Evolutionary conservation across 2,329 filamentous ascomycete genomes (phyloP), one percentile per base, ranked within the genome.

Genomic region (Colletotrichum eremochloae): DNA sequence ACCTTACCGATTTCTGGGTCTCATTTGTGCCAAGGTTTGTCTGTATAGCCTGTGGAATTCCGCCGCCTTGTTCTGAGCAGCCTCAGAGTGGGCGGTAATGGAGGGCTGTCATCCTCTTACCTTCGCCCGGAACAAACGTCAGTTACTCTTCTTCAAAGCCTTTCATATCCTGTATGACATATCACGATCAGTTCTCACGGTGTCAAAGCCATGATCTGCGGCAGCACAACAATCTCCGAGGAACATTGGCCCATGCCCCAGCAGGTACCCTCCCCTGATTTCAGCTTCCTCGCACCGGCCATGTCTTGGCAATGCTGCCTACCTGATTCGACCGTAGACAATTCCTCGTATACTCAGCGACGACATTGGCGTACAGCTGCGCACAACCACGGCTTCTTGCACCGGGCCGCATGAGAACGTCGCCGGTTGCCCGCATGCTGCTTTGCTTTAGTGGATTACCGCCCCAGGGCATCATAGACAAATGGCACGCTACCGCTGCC

Each of bases 331-430:
- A 55, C 42, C 24, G 31, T 33, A 40, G 38, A 38, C 46, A 48
- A 15, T 36, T 44, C 12, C 36, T 61, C 55, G 48, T 65, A 70
- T 44, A 36, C 46, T 46, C 55, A 42, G 55, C 60, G 55, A 55
- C 38, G 36, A 40, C 3, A 29, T 12, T 61, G 48, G 46, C n/a
- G 20, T 38, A 55, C 18, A 46, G 29, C 46, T 12, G 58, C 48
- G 53, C n/a, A 70, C 67, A 61, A 64, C 7, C 7, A 56, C 66
- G 60, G 70, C 53, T 69, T 42, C 48, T 52, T 38, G 70, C 66
- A 65, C 60, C 70, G 66, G 61, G 60, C 67, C 60, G 70, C 40
- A 33, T 65, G 60, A 48, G 46, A 48, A 65, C 64, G 48, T 63
- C 70, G 20, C 44, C 66, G 70, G 70, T 46, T 61, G 61, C 66